Percentiles rank a stretch among this genome's conserved stretches.
These are phyloP conservation scores for Arctium minus DNA, from an alignment of 129 eudicot species.

Conservation along the genomic window DNA sequence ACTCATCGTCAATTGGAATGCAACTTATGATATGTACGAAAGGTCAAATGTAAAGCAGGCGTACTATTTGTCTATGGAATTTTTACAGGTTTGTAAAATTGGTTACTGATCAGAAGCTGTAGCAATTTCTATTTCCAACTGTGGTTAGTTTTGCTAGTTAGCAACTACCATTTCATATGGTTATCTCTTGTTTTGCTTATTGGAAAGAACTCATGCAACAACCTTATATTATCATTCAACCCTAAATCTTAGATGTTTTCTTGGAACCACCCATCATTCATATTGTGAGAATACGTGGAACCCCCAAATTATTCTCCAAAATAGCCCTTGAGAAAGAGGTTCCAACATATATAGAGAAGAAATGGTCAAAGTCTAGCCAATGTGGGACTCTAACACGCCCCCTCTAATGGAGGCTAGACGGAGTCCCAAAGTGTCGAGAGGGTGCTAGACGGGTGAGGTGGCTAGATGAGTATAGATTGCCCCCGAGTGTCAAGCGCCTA, in stretches of 20 bases:
- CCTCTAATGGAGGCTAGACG: too few relatives aligned
- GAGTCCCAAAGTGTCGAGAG: too few relatives aligned
- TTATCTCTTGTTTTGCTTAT: background rate
- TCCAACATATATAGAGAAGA: background rate
- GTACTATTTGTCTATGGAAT: constrained; percentile 94
- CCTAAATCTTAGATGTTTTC: constrained; percentile 3
- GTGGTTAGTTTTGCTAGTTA: constrained; percentile 1
- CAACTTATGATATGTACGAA: constrained; percentile 70
- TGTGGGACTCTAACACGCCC: too few relatives aligned
- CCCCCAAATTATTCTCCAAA: background rate
- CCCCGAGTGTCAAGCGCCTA: too few relatives aligned
- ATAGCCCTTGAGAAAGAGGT: background rate
- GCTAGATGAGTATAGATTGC: too few relatives aligned
- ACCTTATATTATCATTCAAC: constrained; percentile 2
- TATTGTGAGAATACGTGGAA: background rate
- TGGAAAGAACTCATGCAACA: background rate
- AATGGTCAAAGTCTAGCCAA: background rate
- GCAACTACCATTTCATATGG: background rate
- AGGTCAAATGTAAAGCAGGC: constrained; percentile 86
- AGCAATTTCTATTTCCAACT: background rate
- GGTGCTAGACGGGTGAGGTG: too few relatives aligned
- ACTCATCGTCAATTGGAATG: constrained; percentile 80
- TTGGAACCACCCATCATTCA: background rate
- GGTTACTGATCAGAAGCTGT: constrained; percentile 11
- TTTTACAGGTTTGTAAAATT: constrained; percentile 72